A percentile compares a stretch with the other conserved stretches of the same genome.
phyloP scores from a whole-genome alignment of 176 grass and related monocot species.

The Juncus effusus region DNA sequence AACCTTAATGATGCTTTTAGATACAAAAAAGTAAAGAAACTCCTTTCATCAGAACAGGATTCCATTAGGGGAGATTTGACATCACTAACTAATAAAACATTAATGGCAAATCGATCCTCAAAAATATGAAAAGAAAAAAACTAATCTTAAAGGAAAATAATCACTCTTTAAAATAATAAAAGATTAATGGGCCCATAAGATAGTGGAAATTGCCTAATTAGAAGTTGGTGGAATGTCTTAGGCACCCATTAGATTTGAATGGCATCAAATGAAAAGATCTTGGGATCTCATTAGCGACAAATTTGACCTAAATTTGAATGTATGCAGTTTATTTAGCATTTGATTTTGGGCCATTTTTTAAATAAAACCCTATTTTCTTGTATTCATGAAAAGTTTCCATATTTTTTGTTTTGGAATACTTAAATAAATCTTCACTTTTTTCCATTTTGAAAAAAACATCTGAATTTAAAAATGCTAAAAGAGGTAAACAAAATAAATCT shows the following conservation, averaged over 20 bases:
- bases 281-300: neutral
- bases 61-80: slow-evolving; percentile 34
- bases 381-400: no score
- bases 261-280: slow-evolving; percentile 10
- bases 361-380: no score
- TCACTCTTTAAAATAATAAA: neutral
- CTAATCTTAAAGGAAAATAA: no score
- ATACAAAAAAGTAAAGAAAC: slow-evolving; percentile 2
- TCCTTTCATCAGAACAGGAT: slow-evolving; percentile 23
- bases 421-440: no score
- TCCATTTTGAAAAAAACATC: no score
- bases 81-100: slow-evolving; percentile 19
- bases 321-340: no score
- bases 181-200: slow-evolving; percentile 11
- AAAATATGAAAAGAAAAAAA: no score
- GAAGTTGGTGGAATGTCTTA: slow-evolving; percentile 1
- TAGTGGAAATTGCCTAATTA: slow-evolving; percentile 26
- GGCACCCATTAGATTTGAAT: slow-evolving; percentile 15
- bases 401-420: no score
- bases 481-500: no score
- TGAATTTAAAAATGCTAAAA: no score
- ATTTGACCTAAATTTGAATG: no score
- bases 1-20: slow-evolving; percentile 10
- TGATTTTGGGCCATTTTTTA: no score
- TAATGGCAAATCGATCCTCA: neutral